Percentiles rank a stretch among this genome's conserved stretches.
phyloP scores from a whole-genome alignment of 2,329 filamentous ascomycete genomes.

The Penicillium janthinellum region DNA sequence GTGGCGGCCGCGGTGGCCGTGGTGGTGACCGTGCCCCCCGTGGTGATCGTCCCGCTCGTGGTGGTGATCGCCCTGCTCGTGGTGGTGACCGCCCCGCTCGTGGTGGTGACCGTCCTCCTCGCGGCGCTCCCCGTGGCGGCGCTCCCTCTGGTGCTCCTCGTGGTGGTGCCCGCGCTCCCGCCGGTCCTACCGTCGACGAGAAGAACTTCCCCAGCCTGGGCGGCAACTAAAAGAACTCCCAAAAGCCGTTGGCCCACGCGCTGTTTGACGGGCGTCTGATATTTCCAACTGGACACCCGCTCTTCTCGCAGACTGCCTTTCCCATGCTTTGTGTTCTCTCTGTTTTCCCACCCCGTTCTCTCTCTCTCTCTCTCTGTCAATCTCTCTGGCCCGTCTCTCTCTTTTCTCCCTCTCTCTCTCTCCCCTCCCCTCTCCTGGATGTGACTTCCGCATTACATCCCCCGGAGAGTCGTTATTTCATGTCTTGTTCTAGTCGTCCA shows the following conservation, averaged over 20 bases:
- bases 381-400: constrained; percentile 10
- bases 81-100: constrained; percentile 48
- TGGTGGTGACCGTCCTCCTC: constrained; percentile 46
- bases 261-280: constrained; percentile 1
- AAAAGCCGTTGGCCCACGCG: constrained; percentile 5
- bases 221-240: constrained; percentile 36
- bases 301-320: constrained; percentile 4
- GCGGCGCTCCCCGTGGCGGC: constrained; percentile 45
- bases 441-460: constrained; percentile 4
- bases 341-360: constrained; percentile 4
- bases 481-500: constrained; percentile 9
- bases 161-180: constrained; percentile 27
- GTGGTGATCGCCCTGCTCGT: constrained; percentile 23
- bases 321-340: constrained; percentile 7
- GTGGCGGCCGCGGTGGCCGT: constrained; percentile 27
- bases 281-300: not conserved
- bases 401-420: not conserved
- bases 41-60: constrained; percentile 51
- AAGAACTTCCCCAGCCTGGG: constrained; percentile 51
- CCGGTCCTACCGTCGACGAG: constrained; percentile 45
- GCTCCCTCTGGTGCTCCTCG: constrained; percentile 28
- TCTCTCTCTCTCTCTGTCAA: not conserved
- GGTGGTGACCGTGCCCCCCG: constrained; percentile 25
- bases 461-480: constrained; percentile 1
- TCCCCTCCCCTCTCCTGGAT: not conserved